A percentile compares a stretch with the other conserved stretches of the same genome.
phyloP scores from a whole-genome alignment of 2,329 filamentous ascomycete species.

The Dactylellina cionopaga region DNA sequence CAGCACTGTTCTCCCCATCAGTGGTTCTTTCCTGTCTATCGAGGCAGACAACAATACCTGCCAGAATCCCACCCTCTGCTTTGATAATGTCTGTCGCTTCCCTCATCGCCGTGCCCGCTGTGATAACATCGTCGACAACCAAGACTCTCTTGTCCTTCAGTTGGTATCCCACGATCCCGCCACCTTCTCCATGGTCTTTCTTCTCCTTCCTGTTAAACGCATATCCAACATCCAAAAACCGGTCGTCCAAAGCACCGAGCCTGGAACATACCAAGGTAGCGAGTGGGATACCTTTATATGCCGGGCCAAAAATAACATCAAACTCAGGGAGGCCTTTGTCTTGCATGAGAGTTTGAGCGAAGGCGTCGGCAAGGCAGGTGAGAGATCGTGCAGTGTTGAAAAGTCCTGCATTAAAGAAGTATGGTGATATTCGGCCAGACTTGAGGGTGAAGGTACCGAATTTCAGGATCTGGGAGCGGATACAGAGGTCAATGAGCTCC shows the following conservation, averaged over 20 bases:
- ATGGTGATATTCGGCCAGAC: slow-evolving; percentile 88
- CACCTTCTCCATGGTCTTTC: slow-evolving; percentile 95
- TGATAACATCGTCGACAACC: slow-evolving; percentile 96
- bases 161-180: slow-evolving; percentile 86
- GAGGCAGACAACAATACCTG: slow-evolving; percentile 86
- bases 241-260: slow-evolving; percentile 74
- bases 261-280: slow-evolving; percentile 79
- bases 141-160: slow-evolving; percentile 86
- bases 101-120: slow-evolving; percentile 90
- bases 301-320: slow-evolving; percentile 90
- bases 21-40: slow-evolving; percentile 88
- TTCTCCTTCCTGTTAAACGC: slow-evolving; percentile 95
- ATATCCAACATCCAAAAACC: slow-evolving; percentile 78
- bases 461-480: slow-evolving; percentile 75
- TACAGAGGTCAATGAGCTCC: slow-evolving; percentile 75
- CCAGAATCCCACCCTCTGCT: slow-evolving; percentile 82
- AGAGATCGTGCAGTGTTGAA: slow-evolving; percentile 85
- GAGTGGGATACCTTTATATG: slow-evolving; percentile 97
- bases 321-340: slow-evolving; percentile 64
- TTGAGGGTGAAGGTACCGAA: slow-evolving; percentile 91
- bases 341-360: slow-evolving; percentile 73
- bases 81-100: slow-evolving; percentile 91
- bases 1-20: slow-evolving; percentile 77
- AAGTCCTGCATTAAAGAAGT: slow-evolving; percentile 96
- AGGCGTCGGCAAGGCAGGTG: slow-evolving; percentile 80